Conservation (phyloP, 106 monocot species). For the Hemerocallis citrina region DNA sequence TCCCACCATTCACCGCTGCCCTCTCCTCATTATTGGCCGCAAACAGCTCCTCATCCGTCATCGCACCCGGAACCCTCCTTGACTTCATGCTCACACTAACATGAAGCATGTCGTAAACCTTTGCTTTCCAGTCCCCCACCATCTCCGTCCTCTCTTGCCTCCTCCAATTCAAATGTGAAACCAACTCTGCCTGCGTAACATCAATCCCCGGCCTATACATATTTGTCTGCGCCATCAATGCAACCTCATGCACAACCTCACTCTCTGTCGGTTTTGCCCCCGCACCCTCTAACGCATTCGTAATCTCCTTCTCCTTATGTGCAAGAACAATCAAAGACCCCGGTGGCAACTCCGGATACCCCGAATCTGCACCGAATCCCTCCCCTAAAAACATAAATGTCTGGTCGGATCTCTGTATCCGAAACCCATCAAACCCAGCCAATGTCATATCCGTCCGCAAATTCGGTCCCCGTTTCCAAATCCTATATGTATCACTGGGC, state of each 20-base stretch:
- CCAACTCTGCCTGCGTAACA: slow-evolving; percentile 85
- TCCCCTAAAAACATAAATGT: slow-evolving; percentile 90
- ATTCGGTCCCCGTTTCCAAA: slow-evolving; percentile 88
- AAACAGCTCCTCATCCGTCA: slow-evolving; percentile 93
- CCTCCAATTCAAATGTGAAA: slow-evolving; percentile 90
- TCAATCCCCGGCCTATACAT: slow-evolving; percentile 97
- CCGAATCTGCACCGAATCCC: slow-evolving; percentile 26
- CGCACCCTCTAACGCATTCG: slow-evolving; percentile 91
- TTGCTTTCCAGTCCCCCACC: slow-evolving; percentile 88
- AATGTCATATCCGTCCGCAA: slow-evolving; percentile 94
- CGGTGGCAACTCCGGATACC: slow-evolving; percentile 30
- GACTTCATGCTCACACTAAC: slow-evolving; percentile 93
- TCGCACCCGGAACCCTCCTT: slow-evolving; percentile 85
- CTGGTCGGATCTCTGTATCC: slow-evolving; percentile 88
- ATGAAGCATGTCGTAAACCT: slow-evolving; percentile 90
- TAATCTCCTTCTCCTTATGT: slow-evolving; percentile 96
- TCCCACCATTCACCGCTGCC: slow-evolving; percentile 24
- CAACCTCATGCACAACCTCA: slow-evolving; percentile 91
- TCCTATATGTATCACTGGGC: slow-evolving; percentile 86
- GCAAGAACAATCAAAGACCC: slow-evolving; percentile 79
- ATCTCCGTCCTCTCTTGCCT: slow-evolving; percentile 78
- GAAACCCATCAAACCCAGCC: slow-evolving; percentile 89
- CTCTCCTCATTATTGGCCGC: slow-evolving; percentile 50
- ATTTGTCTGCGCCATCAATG: slow-evolving; percentile 92
- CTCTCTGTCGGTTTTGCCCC: slow-evolving; percentile 75